Evolutionary conservation across 768 basidiomycete genomes (phyloP).

Genomic region (Psilocybe tampanensis): DNA sequence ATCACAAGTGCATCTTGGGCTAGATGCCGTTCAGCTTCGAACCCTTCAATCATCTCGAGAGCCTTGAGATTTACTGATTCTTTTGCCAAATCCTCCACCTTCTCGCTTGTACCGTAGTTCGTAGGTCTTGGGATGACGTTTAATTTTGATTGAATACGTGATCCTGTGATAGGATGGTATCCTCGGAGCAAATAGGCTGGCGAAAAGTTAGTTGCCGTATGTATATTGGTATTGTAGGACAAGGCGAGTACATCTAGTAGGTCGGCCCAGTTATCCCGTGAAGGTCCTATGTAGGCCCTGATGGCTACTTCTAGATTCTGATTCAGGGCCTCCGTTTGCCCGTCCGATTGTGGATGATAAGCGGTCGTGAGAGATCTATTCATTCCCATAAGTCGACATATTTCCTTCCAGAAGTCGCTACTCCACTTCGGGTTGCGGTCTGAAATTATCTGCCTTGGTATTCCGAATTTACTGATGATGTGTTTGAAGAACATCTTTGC

Average conservation of each 20-base stretch:
- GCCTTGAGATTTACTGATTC: conserved; percentile 3
- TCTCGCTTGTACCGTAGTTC: too few species aligned
- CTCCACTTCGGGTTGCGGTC: too few species aligned
- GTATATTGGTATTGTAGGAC: conserved; percentile 31
- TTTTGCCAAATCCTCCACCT: not conserved
- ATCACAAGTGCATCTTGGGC: conserved; percentile 19
- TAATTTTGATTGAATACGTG: not conserved
- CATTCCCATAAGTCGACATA: not conserved
- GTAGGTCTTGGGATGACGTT: not conserved
- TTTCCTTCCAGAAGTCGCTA: too few species aligned
- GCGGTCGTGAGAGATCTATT: not conserved
- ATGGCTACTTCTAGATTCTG: conserved; percentile 30
- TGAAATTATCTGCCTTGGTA: too few species aligned
- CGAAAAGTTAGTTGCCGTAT: conserved; percentile 25
- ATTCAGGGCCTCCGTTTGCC: not conserved
- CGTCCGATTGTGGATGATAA: too few species aligned
- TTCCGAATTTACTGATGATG: too few species aligned
- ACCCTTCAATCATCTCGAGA: conserved; percentile 5
- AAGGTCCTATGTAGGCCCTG: conserved; percentile 24
- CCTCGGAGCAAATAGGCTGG: conserved; percentile 32
- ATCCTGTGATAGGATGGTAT: conserved; percentile 18
- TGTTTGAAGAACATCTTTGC: too few species aligned
- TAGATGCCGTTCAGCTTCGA: conserved; percentile 3
- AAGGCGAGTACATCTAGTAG: conserved; percentile 27
- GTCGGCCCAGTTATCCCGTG: conserved; percentile 25